Base-by-base conservation (phyloP, 2,329 filamentous ascomycete species). In the Aureobasidium sp. region DNA sequence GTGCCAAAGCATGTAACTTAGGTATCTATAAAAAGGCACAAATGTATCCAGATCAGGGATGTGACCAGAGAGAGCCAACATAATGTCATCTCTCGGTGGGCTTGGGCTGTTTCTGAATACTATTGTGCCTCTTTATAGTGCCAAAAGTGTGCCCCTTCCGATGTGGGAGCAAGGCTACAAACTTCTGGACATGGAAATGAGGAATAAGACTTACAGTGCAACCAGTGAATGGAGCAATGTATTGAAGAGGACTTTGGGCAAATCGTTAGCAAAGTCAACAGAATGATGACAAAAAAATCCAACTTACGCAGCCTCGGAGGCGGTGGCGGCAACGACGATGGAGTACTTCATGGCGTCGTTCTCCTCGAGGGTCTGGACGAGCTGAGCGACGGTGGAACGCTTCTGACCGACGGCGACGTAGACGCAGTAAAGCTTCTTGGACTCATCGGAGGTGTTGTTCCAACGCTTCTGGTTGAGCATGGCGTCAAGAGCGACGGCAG, bases 361-460 rank as follows among this genome's bases (percentile, higher is more conserved):
- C 88, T 97, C 93, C 87, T 97, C 93, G 64, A 99, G 90, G 68
- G 94, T 97, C 90, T 97, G 92, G 84, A 99, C 94, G 73, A 99
- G 88, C 86, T 99, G 94, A 70, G 94, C 94, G 72, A 99, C 93
- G 71, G 94, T 99, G 72, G 94, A 97, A 79, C 94, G 92, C 88
- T 99, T 99, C 87, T 99, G 94, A 75, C 94, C 94, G 72, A 99
- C 87, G 75, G 94, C 94, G 74, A 97, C 94, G 87, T 99, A 99
- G 81, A 99, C 84, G 78, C 93, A 97, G 90, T 96, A 99, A 64
- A 99, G 91, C 87, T 99, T 99, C 89, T 97, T 93, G 77, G 79
- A 81, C 87, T 99, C 94, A 77, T 97, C 92, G 79, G 76, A 83
- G 76, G 79, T 74, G 77, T 80, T 99, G 87, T 99, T 99, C 93